phyloP scores from a whole-genome alignment of 139 green algal species.

The Chlamydomonas incerta region DNA sequence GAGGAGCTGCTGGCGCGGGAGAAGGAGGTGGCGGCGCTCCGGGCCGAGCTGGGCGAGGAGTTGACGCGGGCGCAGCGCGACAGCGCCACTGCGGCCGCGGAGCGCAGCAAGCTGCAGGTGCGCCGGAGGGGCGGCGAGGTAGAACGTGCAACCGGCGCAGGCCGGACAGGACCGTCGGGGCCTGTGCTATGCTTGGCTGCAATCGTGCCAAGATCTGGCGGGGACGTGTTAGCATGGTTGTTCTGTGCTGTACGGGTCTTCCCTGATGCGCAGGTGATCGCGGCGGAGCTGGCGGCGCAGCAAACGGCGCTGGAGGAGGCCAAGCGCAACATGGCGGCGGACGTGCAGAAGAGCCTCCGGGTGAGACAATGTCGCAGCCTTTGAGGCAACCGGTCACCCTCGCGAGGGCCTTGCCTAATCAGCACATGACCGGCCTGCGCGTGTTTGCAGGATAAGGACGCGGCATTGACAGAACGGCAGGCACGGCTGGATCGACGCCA shows the following conservation, averaged over 20 bases:
- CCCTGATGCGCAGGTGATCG: background rate
- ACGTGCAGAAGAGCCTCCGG: constrained; percentile 29
- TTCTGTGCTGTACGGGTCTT: too few relatives aligned
- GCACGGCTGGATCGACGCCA: constrained; percentile 17
- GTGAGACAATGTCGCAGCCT: too few relatives aligned
- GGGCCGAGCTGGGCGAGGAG: background rate
- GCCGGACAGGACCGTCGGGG: too few relatives aligned
- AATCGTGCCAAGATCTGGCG: too few relatives aligned
- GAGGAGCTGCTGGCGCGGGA: constrained; percentile 24
- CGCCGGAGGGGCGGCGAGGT: background rate
- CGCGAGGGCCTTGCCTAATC: too few relatives aligned
- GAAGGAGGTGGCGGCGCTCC: background rate
- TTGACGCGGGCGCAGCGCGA: constrained; percentile 5
- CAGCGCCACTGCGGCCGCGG: background rate
- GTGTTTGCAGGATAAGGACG: constrained; percentile 17
- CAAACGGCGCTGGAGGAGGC: constrained; percentile 29
- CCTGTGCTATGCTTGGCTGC: too few relatives aligned
- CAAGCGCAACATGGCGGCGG: constrained; percentile 1
- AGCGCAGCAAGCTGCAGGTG: constrained; percentile 11
- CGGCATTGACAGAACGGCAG: background rate
- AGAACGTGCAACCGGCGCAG: background rate
- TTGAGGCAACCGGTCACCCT: too few relatives aligned
- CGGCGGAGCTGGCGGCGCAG: constrained; percentile 8
- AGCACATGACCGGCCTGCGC: too few relatives aligned
- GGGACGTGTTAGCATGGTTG: too few relatives aligned